These are phyloP conservation scores for Tetrahymena malaccensis DNA, from an alignment of 73 alveolate genomes.

Conservation along the genomic window DNA sequence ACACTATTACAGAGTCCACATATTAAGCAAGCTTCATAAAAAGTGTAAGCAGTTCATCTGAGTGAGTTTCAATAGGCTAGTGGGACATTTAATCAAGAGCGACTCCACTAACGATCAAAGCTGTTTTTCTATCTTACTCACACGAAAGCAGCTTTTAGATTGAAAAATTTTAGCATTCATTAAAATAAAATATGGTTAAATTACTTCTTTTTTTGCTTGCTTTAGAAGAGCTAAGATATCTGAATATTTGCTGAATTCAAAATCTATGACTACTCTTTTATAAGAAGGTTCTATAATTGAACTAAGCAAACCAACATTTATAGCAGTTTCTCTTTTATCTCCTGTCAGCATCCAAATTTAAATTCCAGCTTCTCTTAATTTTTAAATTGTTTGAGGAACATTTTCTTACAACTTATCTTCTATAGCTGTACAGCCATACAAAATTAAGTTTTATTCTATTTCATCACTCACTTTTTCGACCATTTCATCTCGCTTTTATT, in stretches of 20 bases:
- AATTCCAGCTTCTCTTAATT: slow-evolving; percentile 81
- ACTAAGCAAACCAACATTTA: slow-evolving; percentile 69
- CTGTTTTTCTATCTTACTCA: slow-evolving; percentile 5
- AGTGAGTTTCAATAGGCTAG: not conserved
- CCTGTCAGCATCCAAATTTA: slow-evolving; percentile 94
- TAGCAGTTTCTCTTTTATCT: slow-evolving; percentile 94
- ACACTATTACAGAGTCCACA: slow-evolving; percentile 70
- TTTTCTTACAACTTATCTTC: slow-evolving; percentile 96
- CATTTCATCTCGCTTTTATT: slow-evolving; percentile 18
- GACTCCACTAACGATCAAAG: slow-evolving; percentile 47
- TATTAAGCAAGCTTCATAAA: slow-evolving; percentile 56
- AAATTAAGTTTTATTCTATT: slow-evolving; percentile 69
- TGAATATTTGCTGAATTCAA: slow-evolving; percentile 42
- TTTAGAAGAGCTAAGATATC: not conserved
- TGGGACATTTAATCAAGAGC: slow-evolving; percentile 19
- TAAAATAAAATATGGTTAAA: too few relatives aligned
- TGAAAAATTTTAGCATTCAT: too few relatives aligned
- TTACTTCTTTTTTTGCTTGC: not conserved
- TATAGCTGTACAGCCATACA: slow-evolving; percentile 91
- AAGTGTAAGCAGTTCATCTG: not conserved
- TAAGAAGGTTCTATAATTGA: slow-evolving; percentile 15
- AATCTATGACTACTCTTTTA: slow-evolving; percentile 14
- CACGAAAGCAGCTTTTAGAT: not conserved
- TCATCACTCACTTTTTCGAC: slow-evolving; percentile 53
- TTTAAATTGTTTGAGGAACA: slow-evolving; percentile 92